Base-by-base conservation (phyloP, 2,329 filamentous ascomycete genomes). In the Neofusicoccum kwambonambiense region DNA sequence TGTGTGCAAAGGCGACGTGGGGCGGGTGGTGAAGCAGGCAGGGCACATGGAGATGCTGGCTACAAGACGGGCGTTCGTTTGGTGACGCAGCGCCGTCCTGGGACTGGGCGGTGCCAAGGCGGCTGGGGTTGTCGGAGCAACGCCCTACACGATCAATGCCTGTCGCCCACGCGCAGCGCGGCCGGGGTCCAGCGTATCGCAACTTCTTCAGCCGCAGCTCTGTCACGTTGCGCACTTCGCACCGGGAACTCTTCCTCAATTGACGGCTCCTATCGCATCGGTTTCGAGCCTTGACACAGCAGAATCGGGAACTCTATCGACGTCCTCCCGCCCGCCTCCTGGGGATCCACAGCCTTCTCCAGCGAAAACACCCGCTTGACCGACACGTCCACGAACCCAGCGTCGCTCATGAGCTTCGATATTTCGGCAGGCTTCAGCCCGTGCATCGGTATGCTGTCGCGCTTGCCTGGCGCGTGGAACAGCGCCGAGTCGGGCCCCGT, bases 361-460 rank as follows among this genome's bases (percentile, higher is more conserved):
- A 85, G 72, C 35, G 77, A 77, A 77, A 82, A 87, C 0, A 78
- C 83, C 12, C 77, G 74, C 64, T 80, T 75, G 4, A 86, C 80
- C 11, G 71, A 72, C 0, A 85, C 81, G 62, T 85, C 78, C 22
- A 71, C 75, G 66, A 86, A 86, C 8, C 84, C 84, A 1, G 78
- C 80, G 27, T 79, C 78, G 35, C 72, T 66, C 73, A 87, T 74
- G 52, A 84, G 61, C n/a, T 57, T 69, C 49, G 75, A 74, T 45
- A 83, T 79, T 65, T 79, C 79, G 1, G 68, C 69, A 27, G 74
- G 73, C 31, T 75, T 71, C 39, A 87, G 80, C 1, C 85, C 85
- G 71, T 86, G 83, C 58, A 82, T 73, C 72, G 85, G 82, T 1
- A 87, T 84, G 1, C 83, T 83, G 0, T 77, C 77, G 78, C 86